Conservation (phyloP, 148 eudicot genomes). For the Arctostaphylos glauca region DNA sequence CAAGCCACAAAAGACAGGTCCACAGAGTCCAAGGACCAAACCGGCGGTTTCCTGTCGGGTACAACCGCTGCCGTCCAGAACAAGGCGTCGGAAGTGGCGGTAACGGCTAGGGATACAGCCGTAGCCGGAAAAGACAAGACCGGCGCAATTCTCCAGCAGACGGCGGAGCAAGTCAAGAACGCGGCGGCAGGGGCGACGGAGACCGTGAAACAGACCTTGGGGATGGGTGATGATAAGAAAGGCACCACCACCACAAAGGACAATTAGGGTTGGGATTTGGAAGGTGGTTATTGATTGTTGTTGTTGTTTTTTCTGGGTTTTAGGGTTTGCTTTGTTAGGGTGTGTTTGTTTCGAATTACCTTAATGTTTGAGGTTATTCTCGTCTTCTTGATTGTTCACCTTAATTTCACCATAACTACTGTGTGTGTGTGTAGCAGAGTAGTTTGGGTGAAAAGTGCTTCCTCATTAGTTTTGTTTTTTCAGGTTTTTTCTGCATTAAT, state of each 20-base stretch:
- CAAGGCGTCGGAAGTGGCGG: conserved; percentile 23
- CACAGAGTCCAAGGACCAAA: background rate
- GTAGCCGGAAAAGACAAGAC: conserved; percentile 63
- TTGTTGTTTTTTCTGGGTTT: background rate
- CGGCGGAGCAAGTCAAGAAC: conserved; percentile 56
- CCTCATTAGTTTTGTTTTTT: background rate
- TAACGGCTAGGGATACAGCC: conserved; percentile 44
- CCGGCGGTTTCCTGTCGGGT: background rate
- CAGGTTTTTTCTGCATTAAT: background rate
- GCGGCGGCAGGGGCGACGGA: conserved; percentile 70
- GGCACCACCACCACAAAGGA: no score
- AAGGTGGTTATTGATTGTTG: background rate
- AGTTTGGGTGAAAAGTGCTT: background rate
- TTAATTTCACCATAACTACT: background rate
- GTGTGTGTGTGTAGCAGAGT: background rate
- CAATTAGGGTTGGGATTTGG: background rate
- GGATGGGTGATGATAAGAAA: conserved; percentile 12
- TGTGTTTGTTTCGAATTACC: background rate
- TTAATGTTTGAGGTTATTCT: background rate
- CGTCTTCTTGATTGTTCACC: background rate
- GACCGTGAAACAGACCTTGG: conserved; percentile 60
- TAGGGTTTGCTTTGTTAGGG: background rate
- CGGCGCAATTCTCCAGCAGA: conserved; percentile 42
- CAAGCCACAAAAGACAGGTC: conserved; percentile 16
- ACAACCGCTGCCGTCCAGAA: conserved; percentile 42